phyloP scores from a whole-genome alignment of 2,329 filamentous ascomycete genomes.

The Penicillium carneum region DNA sequence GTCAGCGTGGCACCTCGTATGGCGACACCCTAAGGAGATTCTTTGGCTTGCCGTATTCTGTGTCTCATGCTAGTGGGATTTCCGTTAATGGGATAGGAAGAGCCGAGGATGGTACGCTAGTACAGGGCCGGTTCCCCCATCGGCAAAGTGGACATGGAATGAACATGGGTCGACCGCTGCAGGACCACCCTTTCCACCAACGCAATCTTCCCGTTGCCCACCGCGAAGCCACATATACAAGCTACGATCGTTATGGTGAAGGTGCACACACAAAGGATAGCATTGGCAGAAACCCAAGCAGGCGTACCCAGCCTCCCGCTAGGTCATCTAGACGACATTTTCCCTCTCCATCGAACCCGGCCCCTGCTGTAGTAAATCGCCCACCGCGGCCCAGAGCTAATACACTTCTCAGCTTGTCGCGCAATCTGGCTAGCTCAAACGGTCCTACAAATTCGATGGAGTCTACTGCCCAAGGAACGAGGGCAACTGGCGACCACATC shows the following conservation, averaged over 20 bases:
- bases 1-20: slow-evolving; percentile 31
- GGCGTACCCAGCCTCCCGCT: not conserved
- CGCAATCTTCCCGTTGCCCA: slow-evolving; percentile 37
- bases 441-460: not conserved
- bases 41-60: slow-evolving; percentile 37
- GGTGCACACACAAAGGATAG: slow-evolving; percentile 7
- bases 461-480: not conserved
- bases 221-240: slow-evolving; percentile 12
- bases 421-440: not conserved
- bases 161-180: slow-evolving; percentile 39
- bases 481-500: not conserved
- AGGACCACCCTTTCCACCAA: slow-evolving; percentile 49
- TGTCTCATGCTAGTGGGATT: slow-evolving; percentile 20
- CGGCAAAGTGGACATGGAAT: slow-evolving; percentile 53
- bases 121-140: slow-evolving; percentile 51
- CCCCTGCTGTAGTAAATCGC: not conserved
- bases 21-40: slow-evolving; percentile 41
- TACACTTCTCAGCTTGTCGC: slow-evolving; percentile 4
- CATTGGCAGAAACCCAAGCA: not conserved
- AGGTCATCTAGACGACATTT: slow-evolving; percentile 7
- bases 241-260: not conserved
- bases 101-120: slow-evolving; percentile 52
- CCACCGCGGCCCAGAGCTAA: slow-evolving; percentile 9
- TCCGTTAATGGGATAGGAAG: slow-evolving; percentile 42
- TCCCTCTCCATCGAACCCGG: slow-evolving; percentile 3